These are phyloP conservation scores for Diatrype stigma DNA, from an alignment of 2,329 filamentous ascomycete genomes.

Conservation along the genomic window DNA sequence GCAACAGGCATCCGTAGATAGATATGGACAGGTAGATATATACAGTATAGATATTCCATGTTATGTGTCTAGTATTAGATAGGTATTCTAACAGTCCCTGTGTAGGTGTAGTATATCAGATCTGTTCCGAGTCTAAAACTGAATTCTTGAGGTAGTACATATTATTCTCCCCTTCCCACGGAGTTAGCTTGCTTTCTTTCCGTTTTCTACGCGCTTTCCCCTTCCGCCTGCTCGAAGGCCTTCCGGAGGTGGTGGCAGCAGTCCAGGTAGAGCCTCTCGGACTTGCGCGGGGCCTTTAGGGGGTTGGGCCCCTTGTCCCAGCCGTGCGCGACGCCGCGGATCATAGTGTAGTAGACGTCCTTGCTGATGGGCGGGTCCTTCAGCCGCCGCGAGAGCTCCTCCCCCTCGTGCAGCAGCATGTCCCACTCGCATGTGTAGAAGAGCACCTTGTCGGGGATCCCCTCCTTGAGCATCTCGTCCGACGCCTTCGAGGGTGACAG, in stretches of 20 bases:
- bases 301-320: slow-evolving; percentile 67
- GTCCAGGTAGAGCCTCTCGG: slow-evolving; percentile 49
- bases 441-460: slow-evolving; percentile 49
- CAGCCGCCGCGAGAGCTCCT: slow-evolving; percentile 58
- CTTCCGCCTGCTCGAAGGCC: slow-evolving; percentile 32
- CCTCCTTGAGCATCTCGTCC: slow-evolving; percentile 42
- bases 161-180: no score
- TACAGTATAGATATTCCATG: no score
- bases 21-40: no score
- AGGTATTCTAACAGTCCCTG: no score
- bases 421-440: slow-evolving; percentile 62
- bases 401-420: slow-evolving; percentile 58
- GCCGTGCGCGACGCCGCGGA: slow-evolving; percentile 56
- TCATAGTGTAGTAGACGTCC: slow-evolving; percentile 53
- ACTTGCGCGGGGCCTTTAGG: slow-evolving; percentile 44
- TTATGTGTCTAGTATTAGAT: no score
- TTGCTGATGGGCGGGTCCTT: slow-evolving; percentile 43
- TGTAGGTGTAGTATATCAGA: no score
- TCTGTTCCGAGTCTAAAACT: no score
- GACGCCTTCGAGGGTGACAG: slow-evolving; percentile 56
- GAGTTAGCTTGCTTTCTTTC: not conserved
- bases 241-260: slow-evolving; percentile 48
- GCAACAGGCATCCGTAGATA: no score
- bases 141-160: no score
- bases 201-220: not conserved